phyloP scores from a whole-genome alignment of 805 yeast genomes.

The Myxozyma melibiosi region DNA sequence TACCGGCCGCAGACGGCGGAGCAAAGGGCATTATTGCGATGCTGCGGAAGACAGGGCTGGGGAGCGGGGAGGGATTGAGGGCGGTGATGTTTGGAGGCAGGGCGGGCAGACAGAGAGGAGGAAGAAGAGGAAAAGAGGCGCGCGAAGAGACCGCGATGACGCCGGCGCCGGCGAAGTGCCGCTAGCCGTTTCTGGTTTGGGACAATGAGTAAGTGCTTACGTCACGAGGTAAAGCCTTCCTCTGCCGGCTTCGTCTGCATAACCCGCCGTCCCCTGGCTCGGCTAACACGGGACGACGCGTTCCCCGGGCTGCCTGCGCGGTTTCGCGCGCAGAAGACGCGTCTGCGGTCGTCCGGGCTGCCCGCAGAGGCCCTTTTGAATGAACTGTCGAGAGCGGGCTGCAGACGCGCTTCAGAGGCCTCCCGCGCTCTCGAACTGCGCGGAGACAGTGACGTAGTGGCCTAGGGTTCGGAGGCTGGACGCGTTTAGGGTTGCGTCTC shows the following conservation, averaged over 20 bases:
- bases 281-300: no score
- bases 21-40: slow-evolving; percentile 4
- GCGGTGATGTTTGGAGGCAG: background rate
- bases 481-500: no score
- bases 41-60: background rate
- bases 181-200: slow-evolving; percentile 1
- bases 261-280: background rate
- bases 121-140: slow-evolving; percentile 1
- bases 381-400: no score
- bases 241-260: no score
- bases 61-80: slow-evolving; percentile 12
- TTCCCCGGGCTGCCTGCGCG: background rate
- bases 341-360: background rate
- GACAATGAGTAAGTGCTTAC: background rate
- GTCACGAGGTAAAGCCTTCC: no score
- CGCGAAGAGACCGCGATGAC: slow-evolving; percentile 12
- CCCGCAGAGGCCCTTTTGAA: no score
- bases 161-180: slow-evolving; percentile 13
- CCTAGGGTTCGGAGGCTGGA: no score
- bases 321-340: background rate
- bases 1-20: slow-evolving; percentile 16
- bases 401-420: no score
- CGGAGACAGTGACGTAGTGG: no score
- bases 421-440: no score
- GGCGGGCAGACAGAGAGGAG: slow-evolving; percentile 6